Evolutionary conservation across 148 eudicot species (phyloP).

Genomic region (Camellia japonica): DNA sequence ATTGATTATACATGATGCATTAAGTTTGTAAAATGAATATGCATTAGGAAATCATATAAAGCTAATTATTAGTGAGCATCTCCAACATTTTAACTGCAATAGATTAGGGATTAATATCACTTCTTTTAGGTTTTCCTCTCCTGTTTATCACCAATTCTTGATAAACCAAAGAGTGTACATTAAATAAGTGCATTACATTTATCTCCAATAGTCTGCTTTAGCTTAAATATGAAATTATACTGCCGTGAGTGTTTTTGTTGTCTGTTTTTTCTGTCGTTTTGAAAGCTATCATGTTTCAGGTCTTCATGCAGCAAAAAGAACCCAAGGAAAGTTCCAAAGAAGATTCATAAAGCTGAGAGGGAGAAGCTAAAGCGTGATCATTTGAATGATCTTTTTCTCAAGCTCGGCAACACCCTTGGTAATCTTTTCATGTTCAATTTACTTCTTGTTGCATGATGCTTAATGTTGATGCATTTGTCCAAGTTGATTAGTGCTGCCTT

Average conservation of each 20-base stretch:
- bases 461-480: conserved; percentile 7
- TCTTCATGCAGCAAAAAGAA: conserved; percentile 41
- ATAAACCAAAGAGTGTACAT: background rate
- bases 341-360: conserved; percentile 67
- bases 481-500: conserved; percentile 1
- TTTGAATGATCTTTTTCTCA: conserved; percentile 58
- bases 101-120: too few species aligned
- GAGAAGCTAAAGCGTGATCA: conserved; percentile 77
- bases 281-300: conserved; percentile 21
- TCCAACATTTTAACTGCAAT: background rate
- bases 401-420: conserved; percentile 58
- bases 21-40: too few species aligned
- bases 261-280: background rate
- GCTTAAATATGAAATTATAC: background rate
- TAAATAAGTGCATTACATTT: background rate
- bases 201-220: background rate
- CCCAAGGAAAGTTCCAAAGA: conserved; percentile 48
- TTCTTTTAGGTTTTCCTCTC: background rate
- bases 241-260: background rate
- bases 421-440: conserved; percentile 14
- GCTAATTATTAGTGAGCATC: background rate
- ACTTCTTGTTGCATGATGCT: background rate
- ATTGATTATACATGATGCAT: background rate
- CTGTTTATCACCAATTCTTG: background rate
- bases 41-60: background rate